Percentiles rank a stretch among this genome's conserved stretches.
Evolutionary conservation across 2,329 filamentous ascomycete species (phyloP).

Genomic region (Aureobasidium sp.): DNA sequence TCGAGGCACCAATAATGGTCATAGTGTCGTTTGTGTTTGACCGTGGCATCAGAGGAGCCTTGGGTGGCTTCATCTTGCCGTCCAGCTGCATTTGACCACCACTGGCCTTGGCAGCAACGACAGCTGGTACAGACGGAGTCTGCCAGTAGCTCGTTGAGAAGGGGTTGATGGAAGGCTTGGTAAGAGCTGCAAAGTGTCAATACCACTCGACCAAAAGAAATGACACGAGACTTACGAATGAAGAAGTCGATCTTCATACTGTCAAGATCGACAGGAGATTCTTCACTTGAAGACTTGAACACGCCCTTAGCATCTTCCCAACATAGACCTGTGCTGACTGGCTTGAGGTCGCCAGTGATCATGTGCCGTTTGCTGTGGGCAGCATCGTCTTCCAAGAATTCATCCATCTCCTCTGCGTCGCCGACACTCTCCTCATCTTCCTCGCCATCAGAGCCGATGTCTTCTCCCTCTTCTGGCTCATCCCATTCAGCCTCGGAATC

Average conservation of each 20-base stretch:
- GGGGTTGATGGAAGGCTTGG: constrained; percentile 63
- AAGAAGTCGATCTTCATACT: constrained; percentile 39
- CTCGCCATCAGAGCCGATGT: constrained; percentile 56
- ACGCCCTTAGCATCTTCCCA: constrained; percentile 56
- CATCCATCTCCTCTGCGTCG: constrained; percentile 79
- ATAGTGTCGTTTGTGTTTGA: constrained; percentile 22
- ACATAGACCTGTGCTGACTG: constrained; percentile 70
- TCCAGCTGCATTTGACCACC: constrained; percentile 8
- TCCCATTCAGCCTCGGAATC: constrained; percentile 82
- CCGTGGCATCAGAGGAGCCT: constrained; percentile 33
- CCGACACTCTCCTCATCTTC: constrained; percentile 63
- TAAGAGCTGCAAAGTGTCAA: constrained; percentile 26
- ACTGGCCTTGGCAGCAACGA: constrained; percentile 9
- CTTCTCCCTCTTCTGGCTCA: constrained; percentile 64
- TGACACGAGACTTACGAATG: constrained; percentile 46
- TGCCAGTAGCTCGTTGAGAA: constrained; percentile 78
- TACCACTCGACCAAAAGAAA: background rate
- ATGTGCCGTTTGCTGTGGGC: constrained; percentile 47
- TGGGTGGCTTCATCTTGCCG: constrained; percentile 31
- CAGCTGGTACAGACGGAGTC: constrained; percentile 13
- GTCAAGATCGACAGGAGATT: constrained; percentile 22
- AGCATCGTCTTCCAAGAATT: constrained; percentile 72
- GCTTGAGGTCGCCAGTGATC: constrained; percentile 60
- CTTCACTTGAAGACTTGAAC: background rate
- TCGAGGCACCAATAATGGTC: constrained; percentile 22